Percentiles rank a stretch among this genome's conserved stretches.
These are phyloP conservation scores for Dactylellina sp. DNA, from an alignment of 2,329 filamentous ascomycete genomes.

Conservation along the genomic window DNA sequence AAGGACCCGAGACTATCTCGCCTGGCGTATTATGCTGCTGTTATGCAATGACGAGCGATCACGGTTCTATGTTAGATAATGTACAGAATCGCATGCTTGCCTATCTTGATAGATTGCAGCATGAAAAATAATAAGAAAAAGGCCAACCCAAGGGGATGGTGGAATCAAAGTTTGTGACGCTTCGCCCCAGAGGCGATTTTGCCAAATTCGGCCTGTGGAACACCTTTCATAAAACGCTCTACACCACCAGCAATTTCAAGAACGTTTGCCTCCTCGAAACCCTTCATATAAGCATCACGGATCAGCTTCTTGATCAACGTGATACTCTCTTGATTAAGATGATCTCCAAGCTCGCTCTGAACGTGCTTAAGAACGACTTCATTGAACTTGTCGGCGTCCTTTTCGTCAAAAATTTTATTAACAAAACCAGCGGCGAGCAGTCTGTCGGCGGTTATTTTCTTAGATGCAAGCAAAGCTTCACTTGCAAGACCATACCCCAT, in stretches of 20 bases:
- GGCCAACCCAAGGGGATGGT: not conserved
- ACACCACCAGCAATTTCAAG: constrained; percentile 87
- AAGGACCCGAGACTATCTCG: no score
- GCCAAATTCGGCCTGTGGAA: constrained; percentile 88
- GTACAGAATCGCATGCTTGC: no score
- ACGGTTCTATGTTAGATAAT: no score
- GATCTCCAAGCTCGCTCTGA: constrained; percentile 80
- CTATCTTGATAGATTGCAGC: not conserved
- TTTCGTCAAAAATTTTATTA: constrained; percentile 79
- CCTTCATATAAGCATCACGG: constrained; percentile 76
- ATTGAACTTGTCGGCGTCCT: constrained; percentile 77
- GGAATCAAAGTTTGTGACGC: constrained; percentile 83
- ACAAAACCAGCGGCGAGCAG: constrained; percentile 82
- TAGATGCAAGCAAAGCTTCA: constrained; percentile 92
- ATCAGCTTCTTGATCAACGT: constrained; percentile 87
- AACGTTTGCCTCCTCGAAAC: constrained; percentile 80
- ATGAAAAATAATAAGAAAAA: not conserved
- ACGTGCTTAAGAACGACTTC: constrained; percentile 80
- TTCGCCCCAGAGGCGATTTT: constrained; percentile 89
- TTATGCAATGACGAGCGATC: no score
- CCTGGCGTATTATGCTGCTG: no score
- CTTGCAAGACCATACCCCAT: constrained; percentile 85
- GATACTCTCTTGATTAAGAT: constrained; percentile 83
- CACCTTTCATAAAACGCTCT: constrained; percentile 80
- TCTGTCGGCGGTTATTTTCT: constrained; percentile 78